Evolutionary conservation across 495 filamentous ascomycete genomes (phyloP), one percentile per base, ranked within the genome.

Genomic region (Hyaloscypha hepaticicola): DNA sequence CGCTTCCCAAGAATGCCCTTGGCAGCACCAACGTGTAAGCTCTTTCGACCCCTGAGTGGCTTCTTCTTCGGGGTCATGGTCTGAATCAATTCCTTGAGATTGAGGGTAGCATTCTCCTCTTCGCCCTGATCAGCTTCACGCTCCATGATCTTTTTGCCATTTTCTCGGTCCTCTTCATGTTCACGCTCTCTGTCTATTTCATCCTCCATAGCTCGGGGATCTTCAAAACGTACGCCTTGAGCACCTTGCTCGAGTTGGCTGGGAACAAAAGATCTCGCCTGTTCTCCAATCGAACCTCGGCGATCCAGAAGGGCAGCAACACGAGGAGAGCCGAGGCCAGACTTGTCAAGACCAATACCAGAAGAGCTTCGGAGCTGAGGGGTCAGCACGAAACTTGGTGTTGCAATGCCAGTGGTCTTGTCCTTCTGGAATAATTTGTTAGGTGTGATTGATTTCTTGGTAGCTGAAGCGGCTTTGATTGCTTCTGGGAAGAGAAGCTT

Each of bases 51-150:
- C 26, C 83, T 84, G 0, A 90, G 59, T 27, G 79, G 80, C 60
- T 81, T 85, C 73, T 92, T 91, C 78, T 91, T 92, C 2, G 90
- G 90, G 5, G 85, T 91, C 51, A 93, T 79, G 55, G 84, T 88
- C 61, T 88, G 83, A 48, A 93, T 93, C 86, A 90, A 88, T 63
- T 90, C 87, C 72, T 84, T 90, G 52, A 93, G 72, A 64, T 79
- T 90, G 29, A 83, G 73, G 1, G 87, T 89, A 1, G 77, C 77
- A 61, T 90, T 89, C 31, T 80, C 83, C 12, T 80, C 82, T 34
- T 80, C 77, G 3, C 62, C 66, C 19, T 77, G 75, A 29, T 82
- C 78, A 12, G 71, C 75, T 60, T 80, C 80, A 28, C 77, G 74
- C 63, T 87, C 80, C 3, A 83, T 61, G 22, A 83, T 82, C 41